Evolutionary conservation across 768 basidiomycete species (phyloP), one percentile per base, ranked within the genome.

Genomic region (Boletus reticulatus): DNA sequence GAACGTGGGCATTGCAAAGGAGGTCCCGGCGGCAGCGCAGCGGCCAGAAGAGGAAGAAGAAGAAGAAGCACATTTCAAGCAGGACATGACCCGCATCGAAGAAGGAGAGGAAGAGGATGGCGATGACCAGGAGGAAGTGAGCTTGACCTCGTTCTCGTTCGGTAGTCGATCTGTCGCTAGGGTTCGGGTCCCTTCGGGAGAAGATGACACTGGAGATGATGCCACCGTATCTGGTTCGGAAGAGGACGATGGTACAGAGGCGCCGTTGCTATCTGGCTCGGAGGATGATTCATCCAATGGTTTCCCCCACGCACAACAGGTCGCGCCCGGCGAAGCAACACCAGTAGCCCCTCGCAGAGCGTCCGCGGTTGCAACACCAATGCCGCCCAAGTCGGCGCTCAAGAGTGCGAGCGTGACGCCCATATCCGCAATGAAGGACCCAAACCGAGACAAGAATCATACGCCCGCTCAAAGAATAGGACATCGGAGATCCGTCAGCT

Each of bases 401-500:
- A 80, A 78, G 71, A 79, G 73, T 58, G 57, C 63, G 31, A 76
- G 73, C 60, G 73, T 68, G 41, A 87, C 86, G 17, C 87, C 87
- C 5, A 63, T 73, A 2, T 84, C 88, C 12, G 84, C 75, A 11
- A 64, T 88, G 70, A 85, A 82, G 64, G 78, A 80, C 62, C 69
- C 78, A 20, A 78, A 67, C 63, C 77, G 78, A 31, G 65, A 72
- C n/a, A 75, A 73, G 48, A 73, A 80, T 60, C 77, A 77, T 56
- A 89, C 83, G 17, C 88, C 86, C n/a, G 70, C 78, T 38, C 76
- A 76, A 46, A 73, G 66, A 50, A 60, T 72, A 16, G 72, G 73
- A 13, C 84, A 87, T 61, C 82, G 86, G n/a, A 81, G 93, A 38
- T 93, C 90, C 42, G 96, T 99, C 54, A 96, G 93, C 70, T 99